These are phyloP conservation scores for Solanum ossicruentum DNA, from an alignment of 257 asterid genomes.

Conservation along the genomic window DNA sequence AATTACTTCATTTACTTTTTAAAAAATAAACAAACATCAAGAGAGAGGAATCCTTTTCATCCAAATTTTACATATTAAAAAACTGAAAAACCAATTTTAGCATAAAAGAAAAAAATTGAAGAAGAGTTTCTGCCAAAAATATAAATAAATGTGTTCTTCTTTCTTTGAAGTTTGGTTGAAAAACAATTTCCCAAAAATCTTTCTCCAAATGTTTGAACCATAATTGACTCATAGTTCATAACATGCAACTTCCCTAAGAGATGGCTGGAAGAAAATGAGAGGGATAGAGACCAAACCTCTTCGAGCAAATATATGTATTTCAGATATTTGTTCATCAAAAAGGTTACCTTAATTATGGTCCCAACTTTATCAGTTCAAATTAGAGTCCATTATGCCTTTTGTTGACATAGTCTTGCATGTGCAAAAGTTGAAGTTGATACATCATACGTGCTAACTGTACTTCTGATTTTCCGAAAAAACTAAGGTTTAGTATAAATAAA, in stretches of 20 bases:
- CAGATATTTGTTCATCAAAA: neutral
- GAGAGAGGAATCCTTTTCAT: neutral
- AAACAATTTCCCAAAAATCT: neutral
- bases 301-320: neutral
- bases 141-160: neutral
- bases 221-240: neutral
- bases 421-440: neutral
- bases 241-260: neutral
- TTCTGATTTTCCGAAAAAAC: neutral
- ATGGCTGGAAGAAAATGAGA: neutral
- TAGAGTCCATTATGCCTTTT: neutral
- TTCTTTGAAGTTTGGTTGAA: neutral
- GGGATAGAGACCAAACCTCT: neutral
- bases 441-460: neutral
- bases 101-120: neutral
- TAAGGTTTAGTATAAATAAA: neutral
- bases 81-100: neutral
- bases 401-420: neutral
- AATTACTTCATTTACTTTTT: neutral
- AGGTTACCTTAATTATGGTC: neutral
- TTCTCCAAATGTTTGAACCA: neutral
- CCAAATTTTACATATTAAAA: neutral
- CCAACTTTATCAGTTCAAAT: neutral
- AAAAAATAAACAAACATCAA: neutral
- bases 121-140: neutral